These are phyloP conservation scores for Fonsecaea monophora DNA, from an alignment of 2,329 filamentous ascomycete species.

Conservation along the genomic window DNA sequence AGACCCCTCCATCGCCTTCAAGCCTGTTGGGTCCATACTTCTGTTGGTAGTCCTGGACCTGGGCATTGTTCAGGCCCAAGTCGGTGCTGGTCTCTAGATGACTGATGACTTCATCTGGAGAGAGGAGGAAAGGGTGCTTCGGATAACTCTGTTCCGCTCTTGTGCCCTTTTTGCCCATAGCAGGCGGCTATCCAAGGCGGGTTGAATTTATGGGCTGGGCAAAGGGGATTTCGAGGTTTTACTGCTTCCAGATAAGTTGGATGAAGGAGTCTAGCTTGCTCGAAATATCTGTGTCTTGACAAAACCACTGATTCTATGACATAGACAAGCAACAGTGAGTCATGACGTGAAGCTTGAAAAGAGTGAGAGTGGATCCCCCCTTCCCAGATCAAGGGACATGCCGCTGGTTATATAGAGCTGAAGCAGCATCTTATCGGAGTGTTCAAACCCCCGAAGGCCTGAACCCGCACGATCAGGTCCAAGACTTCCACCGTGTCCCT, in stretches of 20 bases:
- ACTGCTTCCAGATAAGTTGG: background rate
- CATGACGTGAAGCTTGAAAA: background rate
- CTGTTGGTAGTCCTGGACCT: constrained; percentile 54
- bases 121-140: constrained; percentile 46
- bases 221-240: background rate
- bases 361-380: background rate
- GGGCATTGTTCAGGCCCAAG: constrained; percentile 54
- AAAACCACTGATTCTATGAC: background rate
- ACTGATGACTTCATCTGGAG: constrained; percentile 49
- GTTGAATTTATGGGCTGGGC: background rate
- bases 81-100: constrained; percentile 57
- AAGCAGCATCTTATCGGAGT: background rate
- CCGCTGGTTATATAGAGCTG: constrained; percentile 14
- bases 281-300: background rate
- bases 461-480: constrained; percentile 4
- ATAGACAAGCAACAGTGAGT: background rate
- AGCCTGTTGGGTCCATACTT: constrained; percentile 61
- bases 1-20: constrained; percentile 53
- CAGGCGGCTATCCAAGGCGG: constrained; percentile 15
- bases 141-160: constrained; percentile 42
- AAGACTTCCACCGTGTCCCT: constrained; percentile 11
- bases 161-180: constrained; percentile 33
- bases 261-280: background rate
- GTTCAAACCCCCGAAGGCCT: background rate
- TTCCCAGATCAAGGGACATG: background rate